phyloP scores from a whole-genome alignment of 139 green algal genomes.

The Auxenochlorella protothecoides region DNA sequence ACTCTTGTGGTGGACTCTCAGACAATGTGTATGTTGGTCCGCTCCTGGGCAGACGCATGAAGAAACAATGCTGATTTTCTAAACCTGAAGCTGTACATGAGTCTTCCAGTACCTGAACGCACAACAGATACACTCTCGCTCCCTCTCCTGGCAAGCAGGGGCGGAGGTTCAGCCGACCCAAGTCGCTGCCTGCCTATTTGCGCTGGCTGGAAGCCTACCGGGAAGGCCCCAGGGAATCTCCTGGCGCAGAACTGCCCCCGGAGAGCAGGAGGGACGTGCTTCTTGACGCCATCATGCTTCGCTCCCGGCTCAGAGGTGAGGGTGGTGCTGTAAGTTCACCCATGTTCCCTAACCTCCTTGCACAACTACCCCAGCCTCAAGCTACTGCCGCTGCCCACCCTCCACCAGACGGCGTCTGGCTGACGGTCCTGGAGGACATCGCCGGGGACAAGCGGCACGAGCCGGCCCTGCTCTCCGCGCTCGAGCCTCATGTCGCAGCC shows the following conservation, averaged over 20 bases:
- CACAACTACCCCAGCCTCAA: not conserved
- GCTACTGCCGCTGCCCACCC: not conserved
- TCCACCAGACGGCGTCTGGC: not conserved
- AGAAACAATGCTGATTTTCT: not conserved
- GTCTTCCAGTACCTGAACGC: not conserved
- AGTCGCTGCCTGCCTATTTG: slow-evolving; percentile 55
- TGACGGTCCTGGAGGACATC: too few relatives aligned
- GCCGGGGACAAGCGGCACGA: too few relatives aligned
- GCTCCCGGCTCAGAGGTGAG: slow-evolving; percentile 39
- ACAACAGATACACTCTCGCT: not conserved
- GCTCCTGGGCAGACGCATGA: too few relatives aligned
- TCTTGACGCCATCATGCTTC: slow-evolving; percentile 79
- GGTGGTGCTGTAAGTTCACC: not conserved
- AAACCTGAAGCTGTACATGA: not conserved
- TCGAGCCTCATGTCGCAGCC: too few relatives aligned
- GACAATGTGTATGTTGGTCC: not conserved
- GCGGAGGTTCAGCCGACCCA: slow-evolving; percentile 59
- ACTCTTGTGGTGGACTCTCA: not conserved
- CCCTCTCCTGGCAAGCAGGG: slow-evolving; percentile 6
- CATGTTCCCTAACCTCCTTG: not conserved
- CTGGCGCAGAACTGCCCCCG: slow-evolving; percentile 1
- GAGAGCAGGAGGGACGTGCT: slow-evolving; percentile 50
- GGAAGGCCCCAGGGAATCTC: slow-evolving; percentile 1
- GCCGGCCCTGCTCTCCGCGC: too few relatives aligned
- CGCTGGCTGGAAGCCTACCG: slow-evolving; percentile 42